phyloP scores from a whole-genome alignment of 148 eudicot species.

The Rhododendron ferrugineum region DNA sequence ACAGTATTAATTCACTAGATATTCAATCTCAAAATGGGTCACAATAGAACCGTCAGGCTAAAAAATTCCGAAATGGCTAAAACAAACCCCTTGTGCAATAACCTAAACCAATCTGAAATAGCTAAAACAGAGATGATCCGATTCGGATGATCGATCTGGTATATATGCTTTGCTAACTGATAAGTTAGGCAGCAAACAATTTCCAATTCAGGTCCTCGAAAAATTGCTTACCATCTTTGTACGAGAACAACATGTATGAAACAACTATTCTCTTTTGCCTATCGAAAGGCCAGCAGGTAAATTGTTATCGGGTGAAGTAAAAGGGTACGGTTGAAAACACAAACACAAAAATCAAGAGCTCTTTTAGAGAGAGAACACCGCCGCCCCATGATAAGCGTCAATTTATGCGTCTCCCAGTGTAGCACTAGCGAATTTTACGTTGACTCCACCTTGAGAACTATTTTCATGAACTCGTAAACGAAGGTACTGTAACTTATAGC shows the following conservation, averaged over 20 bases:
- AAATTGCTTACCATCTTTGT: not conserved
- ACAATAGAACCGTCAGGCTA: not conserved
- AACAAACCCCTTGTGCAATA: too few relatives aligned
- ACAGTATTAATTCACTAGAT: not conserved
- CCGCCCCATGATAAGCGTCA: not conserved
- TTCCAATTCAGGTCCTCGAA: not conserved
- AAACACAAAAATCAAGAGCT: not conserved
- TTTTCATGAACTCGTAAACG: slow-evolving; percentile 89
- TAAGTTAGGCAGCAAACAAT: not conserved
- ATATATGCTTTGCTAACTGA: not conserved
- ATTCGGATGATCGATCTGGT: too few relatives aligned
- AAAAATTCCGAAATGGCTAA: not conserved
- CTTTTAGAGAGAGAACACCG: not conserved
- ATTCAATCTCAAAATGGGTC: not conserved
- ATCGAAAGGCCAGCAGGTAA: too few relatives aligned
- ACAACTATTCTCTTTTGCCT: not conserved
- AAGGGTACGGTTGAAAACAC: too few relatives aligned
- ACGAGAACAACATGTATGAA: not conserved
- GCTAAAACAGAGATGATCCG: too few relatives aligned
- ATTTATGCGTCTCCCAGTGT: not conserved
- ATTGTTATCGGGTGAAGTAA: not conserved
- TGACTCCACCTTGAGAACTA: slow-evolving; percentile 77
- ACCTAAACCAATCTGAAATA: not conserved
- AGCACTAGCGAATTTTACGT: not conserved
- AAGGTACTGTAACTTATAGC: slow-evolving; percentile 74